These are phyloP conservation scores for Lanmaoa pseudosensibilis DNA, from an alignment of 768 basidiomycete genomes.

Conservation along the genomic window DNA sequence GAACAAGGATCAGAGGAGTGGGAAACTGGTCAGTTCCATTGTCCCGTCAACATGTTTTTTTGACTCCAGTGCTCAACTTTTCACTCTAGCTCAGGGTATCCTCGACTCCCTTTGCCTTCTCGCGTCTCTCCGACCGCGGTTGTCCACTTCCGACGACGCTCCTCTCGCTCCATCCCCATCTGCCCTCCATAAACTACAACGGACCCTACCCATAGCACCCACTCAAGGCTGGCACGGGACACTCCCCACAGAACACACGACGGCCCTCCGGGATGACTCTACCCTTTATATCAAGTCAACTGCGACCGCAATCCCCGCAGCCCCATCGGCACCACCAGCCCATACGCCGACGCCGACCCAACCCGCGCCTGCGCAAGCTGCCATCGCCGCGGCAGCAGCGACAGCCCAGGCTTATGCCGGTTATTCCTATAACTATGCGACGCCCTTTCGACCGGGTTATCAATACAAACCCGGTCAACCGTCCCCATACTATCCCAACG, in stretches of 20 bases:
- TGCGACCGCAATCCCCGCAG: conserved; percentile 33
- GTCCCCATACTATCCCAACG: conserved; percentile 32
- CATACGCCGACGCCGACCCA: conserved; percentile 35
- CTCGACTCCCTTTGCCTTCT: conserved; percentile 67
- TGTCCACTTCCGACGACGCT: conserved; percentile 38
- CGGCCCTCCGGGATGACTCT: conserved; percentile 71
- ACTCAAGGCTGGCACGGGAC: conserved; percentile 75
- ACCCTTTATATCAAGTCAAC: conserved; percentile 65
- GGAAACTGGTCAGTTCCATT: conserved; percentile 64
- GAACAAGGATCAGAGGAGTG: conserved; percentile 78
- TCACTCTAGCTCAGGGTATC: conserved; percentile 65
- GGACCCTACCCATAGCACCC: conserved; percentile 60
- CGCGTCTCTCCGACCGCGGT: conserved; percentile 69
- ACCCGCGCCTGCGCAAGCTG: conserved; percentile 22
- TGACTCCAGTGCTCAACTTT: conserved; percentile 12
- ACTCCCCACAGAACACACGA: conserved; percentile 52
- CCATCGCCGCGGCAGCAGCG: conserved; percentile 26
- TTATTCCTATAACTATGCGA: conserved; percentile 39
- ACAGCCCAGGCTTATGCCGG: conserved; percentile 30
- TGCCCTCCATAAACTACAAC: conserved; percentile 69
- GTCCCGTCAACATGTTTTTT: conserved; percentile 1
- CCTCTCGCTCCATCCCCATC: conserved; percentile 63
- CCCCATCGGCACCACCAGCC: conserved; percentile 35
- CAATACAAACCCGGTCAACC: conserved; percentile 41
- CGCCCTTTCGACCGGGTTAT: conserved; percentile 33